phyloP scores from a whole-genome alignment of 441 rosid genomes.

The Gossypium aridum region DNA sequence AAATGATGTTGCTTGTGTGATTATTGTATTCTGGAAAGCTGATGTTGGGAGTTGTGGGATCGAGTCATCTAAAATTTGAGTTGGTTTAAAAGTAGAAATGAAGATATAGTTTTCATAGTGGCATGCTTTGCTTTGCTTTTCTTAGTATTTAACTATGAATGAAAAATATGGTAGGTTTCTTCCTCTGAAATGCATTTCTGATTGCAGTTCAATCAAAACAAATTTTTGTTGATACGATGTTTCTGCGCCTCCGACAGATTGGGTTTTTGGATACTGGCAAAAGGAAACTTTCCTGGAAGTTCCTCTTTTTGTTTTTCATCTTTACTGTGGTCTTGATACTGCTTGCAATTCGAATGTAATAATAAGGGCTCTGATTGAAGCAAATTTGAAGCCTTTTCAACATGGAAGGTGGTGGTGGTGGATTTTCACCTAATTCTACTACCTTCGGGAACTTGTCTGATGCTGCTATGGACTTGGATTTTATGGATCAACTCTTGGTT shows the following conservation, averaged over 20 bases:
- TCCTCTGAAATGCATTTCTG: slow-evolving; percentile 57
- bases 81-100: slow-evolving; percentile 8
- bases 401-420: slow-evolving; percentile 48
- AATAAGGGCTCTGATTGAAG: slow-evolving; percentile 29
- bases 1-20: slow-evolving; percentile 15
- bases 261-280: slow-evolving; percentile 42
- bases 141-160: slow-evolving; percentile 12
- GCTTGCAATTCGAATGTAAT: slow-evolving; percentile 21
- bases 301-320: slow-evolving; percentile 60
- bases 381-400: slow-evolving; percentile 15
- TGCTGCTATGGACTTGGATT: slow-evolving; percentile 74
- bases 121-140: neutral
- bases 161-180: slow-evolving; percentile 30
- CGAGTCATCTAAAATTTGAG: slow-evolving; percentile 24
- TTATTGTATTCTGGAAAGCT: slow-evolving; percentile 17
- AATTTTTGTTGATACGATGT: slow-evolving; percentile 53
- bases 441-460: slow-evolving; percentile 22
- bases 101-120: slow-evolving; percentile 14
- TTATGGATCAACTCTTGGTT: slow-evolving; percentile 79
- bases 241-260: slow-evolving; percentile 54
- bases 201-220: slow-evolving; percentile 46
- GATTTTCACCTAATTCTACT: slow-evolving; percentile 36
- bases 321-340: slow-evolving; percentile 44
- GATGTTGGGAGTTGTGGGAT: slow-evolving; percentile 25
- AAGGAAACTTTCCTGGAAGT: slow-evolving; percentile 58